Percentiles rank a stretch among this genome's conserved stretches.
Evolutionary conservation across 352 stramenopile species (phyloP).

Genomic region (Globisporangium splendens): DNA sequence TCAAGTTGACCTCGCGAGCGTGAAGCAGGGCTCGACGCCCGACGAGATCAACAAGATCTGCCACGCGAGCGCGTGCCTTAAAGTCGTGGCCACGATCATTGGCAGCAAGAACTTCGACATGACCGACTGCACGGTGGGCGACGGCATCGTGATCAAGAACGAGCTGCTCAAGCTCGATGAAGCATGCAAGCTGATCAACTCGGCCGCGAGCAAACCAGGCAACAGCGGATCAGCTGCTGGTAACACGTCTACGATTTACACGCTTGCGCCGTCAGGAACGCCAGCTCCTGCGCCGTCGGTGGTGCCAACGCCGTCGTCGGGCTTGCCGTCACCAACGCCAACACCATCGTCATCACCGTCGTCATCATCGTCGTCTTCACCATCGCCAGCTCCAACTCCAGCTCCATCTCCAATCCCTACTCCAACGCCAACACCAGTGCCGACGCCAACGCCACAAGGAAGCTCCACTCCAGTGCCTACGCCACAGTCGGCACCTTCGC

Average conservation of each 20-base stretch:
- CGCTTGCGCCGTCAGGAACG: conserved; percentile 4
- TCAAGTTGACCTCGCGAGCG: conserved; percentile 36
- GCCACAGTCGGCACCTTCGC: background rate
- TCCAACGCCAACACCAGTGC: conserved; percentile 4
- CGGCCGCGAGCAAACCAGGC: background rate
- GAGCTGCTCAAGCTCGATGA: conserved; percentile 41
- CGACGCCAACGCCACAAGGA: background rate
- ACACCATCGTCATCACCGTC: background rate
- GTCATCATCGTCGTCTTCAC: background rate
- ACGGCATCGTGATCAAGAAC: conserved; percentile 43
- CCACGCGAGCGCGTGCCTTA: conserved; percentile 34
- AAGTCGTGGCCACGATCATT: conserved; percentile 39
- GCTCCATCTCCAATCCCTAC: conserved; percentile 7
- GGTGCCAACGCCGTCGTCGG: background rate
- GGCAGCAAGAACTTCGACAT: conserved; percentile 44
- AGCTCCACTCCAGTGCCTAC: conserved; percentile 7
- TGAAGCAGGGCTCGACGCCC: conserved; percentile 28
- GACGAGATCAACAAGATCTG: conserved; percentile 40
- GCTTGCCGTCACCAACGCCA: background rate
- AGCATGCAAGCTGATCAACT: conserved; percentile 31
- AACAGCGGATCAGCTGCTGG: background rate
- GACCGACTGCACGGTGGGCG: conserved; percentile 53
- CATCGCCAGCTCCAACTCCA: conserved; percentile 1
- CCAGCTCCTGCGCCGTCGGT: conserved; percentile 4
- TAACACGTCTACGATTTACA: conserved; percentile 9